phyloP scores from a whole-genome alignment of 441 rosid species.

The Erodium moschatum region DNA sequence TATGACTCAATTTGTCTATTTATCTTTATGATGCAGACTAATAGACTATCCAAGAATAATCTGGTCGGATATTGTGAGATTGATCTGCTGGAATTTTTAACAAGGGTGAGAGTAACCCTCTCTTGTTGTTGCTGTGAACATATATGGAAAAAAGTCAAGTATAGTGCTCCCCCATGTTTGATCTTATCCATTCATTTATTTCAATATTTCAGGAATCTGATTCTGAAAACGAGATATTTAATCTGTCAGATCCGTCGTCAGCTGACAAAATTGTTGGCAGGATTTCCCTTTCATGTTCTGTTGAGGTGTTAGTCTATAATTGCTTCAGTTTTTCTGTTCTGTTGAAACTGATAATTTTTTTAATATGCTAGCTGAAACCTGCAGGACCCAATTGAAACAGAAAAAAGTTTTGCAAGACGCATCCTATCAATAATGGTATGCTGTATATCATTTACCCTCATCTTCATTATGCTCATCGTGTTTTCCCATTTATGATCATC shows the following conservation, averaged over 20 bases:
- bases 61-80: constrained; percentile 67
- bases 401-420: constrained; percentile 75
- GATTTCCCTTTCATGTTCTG: constrained; percentile 57
- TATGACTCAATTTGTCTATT: constrained; percentile 10
- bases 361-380: constrained; percentile 23
- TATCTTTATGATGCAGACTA: constrained; percentile 50
- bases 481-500: neutral
- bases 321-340: neutral
- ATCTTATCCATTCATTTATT: neutral
- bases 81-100: constrained; percentile 61
- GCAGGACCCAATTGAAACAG: constrained; percentile 87
- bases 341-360: constrained; percentile 14
- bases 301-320: constrained; percentile 49
- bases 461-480: neutral
- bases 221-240: constrained; percentile 37
- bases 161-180: neutral
- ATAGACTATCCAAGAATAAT: constrained; percentile 60
- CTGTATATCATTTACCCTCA: constrained; percentile 9
- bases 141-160: neutral
- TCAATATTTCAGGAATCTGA: constrained; percentile 51
- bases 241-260: constrained; percentile 65
- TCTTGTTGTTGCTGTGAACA: constrained; percentile 7
- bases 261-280: constrained; percentile 50
- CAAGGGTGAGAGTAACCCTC: constrained; percentile 35
- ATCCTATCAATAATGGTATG: constrained; percentile 80